Evolutionary conservation across 2,329 filamentous ascomycete species (phyloP).

Genomic region (Plectosphaerella sp.): DNA sequence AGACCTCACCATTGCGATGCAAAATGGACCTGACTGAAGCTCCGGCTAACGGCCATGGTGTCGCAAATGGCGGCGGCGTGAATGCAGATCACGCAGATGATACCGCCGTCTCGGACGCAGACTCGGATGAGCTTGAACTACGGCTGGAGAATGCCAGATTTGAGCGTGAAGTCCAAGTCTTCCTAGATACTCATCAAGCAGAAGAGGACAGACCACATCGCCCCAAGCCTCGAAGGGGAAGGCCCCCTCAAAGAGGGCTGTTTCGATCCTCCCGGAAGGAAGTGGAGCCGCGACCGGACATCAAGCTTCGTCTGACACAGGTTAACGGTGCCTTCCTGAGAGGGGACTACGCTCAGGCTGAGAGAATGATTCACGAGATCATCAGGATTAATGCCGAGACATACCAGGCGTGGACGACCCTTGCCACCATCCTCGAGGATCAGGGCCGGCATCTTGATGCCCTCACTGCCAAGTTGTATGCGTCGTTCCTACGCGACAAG

Average conservation of each 20-base stretch:
- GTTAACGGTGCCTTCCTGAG: conserved; percentile 66
- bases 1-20: too few relatives aligned
- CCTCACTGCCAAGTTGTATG: conserved; percentile 55
- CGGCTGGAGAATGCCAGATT: conserved; percentile 37
- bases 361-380: conserved; percentile 55
- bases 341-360: conserved; percentile 55
- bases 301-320: conserved; percentile 61
- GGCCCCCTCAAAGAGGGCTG: conserved; percentile 14
- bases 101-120: conserved; percentile 30
- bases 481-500: conserved; percentile 59
- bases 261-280: conserved; percentile 50
- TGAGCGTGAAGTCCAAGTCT: conserved; percentile 35
- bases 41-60: too few relatives aligned
- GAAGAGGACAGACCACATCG: not conserved
- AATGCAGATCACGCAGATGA: not conserved
- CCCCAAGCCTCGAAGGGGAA: conserved; percentile 12
- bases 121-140: conserved; percentile 40
- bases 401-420: conserved; percentile 58
- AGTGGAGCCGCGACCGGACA: conserved; percentile 65
- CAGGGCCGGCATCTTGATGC: conserved; percentile 53
- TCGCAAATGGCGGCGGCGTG: too few relatives aligned
- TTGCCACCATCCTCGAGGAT: conserved; percentile 58
- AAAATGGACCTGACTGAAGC: too few relatives aligned
- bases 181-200: conserved; percentile 31
- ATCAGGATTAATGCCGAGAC: conserved; percentile 67